Evolutionary conservation across 345 rosid genomes (phyloP).

Genomic region (Barbarea vulgaris): DNA sequence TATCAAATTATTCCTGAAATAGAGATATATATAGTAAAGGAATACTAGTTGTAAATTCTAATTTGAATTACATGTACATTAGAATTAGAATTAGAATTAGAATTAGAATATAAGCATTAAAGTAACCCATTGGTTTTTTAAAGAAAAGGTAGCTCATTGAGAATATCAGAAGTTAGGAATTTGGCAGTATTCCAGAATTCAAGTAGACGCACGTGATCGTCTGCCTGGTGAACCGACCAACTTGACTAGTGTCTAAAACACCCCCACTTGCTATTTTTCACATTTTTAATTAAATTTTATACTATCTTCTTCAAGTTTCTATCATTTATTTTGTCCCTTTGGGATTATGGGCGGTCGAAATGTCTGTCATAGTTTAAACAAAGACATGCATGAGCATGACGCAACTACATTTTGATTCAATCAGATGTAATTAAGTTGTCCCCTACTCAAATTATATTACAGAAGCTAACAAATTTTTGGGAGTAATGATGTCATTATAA

Average conservation of each 20-base stretch:
- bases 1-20: neutral
- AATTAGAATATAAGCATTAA: neutral
- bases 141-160: neutral
- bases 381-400: neutral
- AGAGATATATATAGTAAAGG: neutral
- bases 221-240: conserved; percentile 31
- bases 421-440: neutral
- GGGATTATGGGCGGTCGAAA: conserved; percentile 20
- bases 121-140: neutral
- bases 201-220: conserved; percentile 41
- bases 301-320: neutral
- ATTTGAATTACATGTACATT: too few relatives aligned
- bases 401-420: conserved; percentile 20
- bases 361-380: conserved; percentile 5
- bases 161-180: conserved; percentile 16
- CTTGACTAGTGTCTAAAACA: conserved; percentile 34
- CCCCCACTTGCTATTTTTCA: conserved; percentile 36
- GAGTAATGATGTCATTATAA: conserved; percentile 25
- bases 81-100: too few relatives aligned
- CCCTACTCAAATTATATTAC: conserved; percentile 1
- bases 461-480: neutral
- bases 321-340: conserved; percentile 20
- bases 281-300: neutral
- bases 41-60: neutral
- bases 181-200: conserved; percentile 34